Percentiles rank a stretch among this genome's conserved stretches.
Evolutionary conservation across 192 early-diverging fungal genomes (phyloP).

Genomic region (Coemansia sp.): DNA sequence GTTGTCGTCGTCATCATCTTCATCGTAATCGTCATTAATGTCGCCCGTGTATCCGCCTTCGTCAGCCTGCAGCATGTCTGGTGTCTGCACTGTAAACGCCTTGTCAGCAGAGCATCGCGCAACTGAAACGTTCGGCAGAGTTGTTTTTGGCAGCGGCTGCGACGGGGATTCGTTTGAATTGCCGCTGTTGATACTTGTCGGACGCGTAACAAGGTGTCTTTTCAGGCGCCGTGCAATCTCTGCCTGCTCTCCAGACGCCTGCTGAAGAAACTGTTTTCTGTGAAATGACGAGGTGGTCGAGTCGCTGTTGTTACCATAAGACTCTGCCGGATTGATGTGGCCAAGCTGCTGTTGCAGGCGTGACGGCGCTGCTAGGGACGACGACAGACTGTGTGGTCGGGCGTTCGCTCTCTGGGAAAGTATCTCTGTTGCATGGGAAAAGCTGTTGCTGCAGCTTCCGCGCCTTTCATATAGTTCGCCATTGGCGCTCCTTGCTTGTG

Average conservation of each 20-base stretch:
- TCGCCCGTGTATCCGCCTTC: conserved; percentile 48
- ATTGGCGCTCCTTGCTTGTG: conserved; percentile 1
- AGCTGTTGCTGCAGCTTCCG: background rate
- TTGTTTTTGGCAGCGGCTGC: background rate
- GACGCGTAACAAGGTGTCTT: conserved; percentile 69
- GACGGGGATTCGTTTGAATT: background rate
- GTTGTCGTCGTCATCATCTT: conserved; percentile 25
- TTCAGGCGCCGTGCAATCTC: conserved; percentile 67
- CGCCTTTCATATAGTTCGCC: background rate
- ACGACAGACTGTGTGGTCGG: conserved; percentile 8
- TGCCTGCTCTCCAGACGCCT: conserved; percentile 28
- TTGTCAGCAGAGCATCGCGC: background rate
- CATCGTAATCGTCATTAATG: conserved; percentile 36
- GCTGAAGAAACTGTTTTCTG: conserved; percentile 12
- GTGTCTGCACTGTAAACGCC: background rate
- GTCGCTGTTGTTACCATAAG: conserved; percentile 23
- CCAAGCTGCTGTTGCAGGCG: background rate
- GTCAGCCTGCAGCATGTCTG: conserved; percentile 11
- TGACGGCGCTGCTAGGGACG: background rate
- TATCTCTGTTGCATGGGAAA: conserved; percentile 16
- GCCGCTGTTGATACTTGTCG: conserved; percentile 27
- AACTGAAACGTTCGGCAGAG: background rate
- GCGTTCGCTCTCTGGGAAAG: background rate
- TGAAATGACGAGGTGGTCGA: conserved; percentile 13
- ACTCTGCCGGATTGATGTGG: background rate